These are phyloP conservation scores for Daphne laureola DNA, from an alignment of 441 rosid genomes.

Conservation along the genomic window DNA sequence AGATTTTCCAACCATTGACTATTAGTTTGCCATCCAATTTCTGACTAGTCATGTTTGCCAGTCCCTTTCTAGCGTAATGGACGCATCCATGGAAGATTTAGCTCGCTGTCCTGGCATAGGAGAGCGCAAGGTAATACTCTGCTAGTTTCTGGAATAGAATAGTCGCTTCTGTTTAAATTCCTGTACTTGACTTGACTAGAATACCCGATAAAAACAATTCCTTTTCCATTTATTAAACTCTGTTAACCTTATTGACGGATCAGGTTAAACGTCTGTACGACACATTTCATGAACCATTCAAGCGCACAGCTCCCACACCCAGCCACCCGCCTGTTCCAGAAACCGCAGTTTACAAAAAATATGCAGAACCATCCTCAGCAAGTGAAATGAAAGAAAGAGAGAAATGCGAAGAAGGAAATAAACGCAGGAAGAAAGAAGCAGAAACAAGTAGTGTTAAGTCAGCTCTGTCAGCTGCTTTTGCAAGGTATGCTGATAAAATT, in stretches of 20 bases:
- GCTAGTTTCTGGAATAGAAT: too few species aligned
- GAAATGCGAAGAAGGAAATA: slow-evolving; percentile 34
- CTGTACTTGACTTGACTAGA: not conserved
- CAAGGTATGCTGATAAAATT: slow-evolving; percentile 50
- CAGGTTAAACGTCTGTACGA: slow-evolving; percentile 87
- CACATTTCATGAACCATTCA: slow-evolving; percentile 94
- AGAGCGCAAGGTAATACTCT: slow-evolving; percentile 67
- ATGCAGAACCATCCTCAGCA: slow-evolving; percentile 26
- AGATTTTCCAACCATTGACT: not conserved
- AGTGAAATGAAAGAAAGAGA: slow-evolving; percentile 36
- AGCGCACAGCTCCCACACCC: slow-evolving; percentile 49
- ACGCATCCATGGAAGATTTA: slow-evolving; percentile 94
- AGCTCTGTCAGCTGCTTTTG: slow-evolving; percentile 71
- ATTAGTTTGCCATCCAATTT: slow-evolving; percentile 2
- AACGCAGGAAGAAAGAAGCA: slow-evolving; percentile 54
- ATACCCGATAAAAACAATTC: not conserved
- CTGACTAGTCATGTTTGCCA: slow-evolving; percentile 21
- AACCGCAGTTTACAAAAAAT: slow-evolving; percentile 28
- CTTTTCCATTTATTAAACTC: not conserved
- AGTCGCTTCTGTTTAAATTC: not conserved
- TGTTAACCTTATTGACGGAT: slow-evolving; percentile 8
- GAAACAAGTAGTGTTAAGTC: slow-evolving; percentile 58
- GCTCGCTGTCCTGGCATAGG: slow-evolving; percentile 98
- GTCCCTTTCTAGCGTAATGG: slow-evolving; percentile 90
- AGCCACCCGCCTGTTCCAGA: slow-evolving; percentile 40